Evolutionary conservation across 805 yeast species (phyloP), one percentile per base, ranked within the genome.

Genomic region (Candida corydali): DNA sequence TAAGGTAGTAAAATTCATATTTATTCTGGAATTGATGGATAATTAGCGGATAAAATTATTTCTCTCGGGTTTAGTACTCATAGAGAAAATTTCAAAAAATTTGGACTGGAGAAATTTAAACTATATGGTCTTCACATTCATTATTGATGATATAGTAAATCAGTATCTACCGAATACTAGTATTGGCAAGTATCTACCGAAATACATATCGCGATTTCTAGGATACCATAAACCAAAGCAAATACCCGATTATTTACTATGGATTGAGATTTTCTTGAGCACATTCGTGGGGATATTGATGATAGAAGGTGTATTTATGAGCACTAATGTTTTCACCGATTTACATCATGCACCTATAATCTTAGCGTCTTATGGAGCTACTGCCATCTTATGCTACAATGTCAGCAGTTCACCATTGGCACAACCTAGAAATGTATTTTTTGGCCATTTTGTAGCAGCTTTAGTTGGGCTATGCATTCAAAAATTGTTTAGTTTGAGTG

Each of bases 351-450:
- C 75, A 0, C 79, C 80, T 3, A 48, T 63, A 8, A 62, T 76
- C n/a, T 58, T 75, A 26, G 80, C 80, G 3, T 60, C 71, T 43
- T 75, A 75, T 44, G 86, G 81, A 0, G 87, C 87, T 0, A 61
- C 80, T 2, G 82, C 84, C 1, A 71, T 80, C 24, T 58, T 80
- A 9, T 58, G 75, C 28, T 80, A 73, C 55, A 80, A 79, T 49
- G 71, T 75, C 1, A 57, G 62, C n/a, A 66, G 53, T 15, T 71
- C 73, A 0, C 86, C 86, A 1, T 55, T 80, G 31, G 76, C 84
- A 1, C 86, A 80, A 57, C 86, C 87, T 0, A 54, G 86, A 32
- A 76, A 74, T 49, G 58, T 79, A 2, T 33, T 80, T 9, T 26
- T 74, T 29, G 86, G 86, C 4, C 80, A 79, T 34, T 67, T 80